These are phyloP conservation scores for Colletotrichum acutatum DNA, from an alignment of 2,329 filamentous ascomycete genomes.

Conservation along the genomic window DNA sequence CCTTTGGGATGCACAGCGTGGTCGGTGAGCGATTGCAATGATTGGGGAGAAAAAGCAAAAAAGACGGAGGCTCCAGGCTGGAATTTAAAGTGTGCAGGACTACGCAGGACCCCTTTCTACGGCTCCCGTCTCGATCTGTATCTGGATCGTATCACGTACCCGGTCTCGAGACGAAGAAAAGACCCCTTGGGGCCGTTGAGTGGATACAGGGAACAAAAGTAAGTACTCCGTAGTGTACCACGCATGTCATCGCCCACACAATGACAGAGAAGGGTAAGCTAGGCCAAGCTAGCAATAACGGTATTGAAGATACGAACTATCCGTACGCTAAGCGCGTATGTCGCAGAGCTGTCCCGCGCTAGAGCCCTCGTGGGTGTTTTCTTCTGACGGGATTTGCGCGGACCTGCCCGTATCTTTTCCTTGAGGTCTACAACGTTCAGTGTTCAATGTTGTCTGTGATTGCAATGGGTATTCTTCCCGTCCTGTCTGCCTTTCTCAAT, in stretches of 20 bases:
- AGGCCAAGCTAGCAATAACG: too few relatives aligned
- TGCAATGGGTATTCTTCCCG: neutral
- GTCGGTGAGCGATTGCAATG: neutral
- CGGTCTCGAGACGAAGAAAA: conserved; percentile 23
- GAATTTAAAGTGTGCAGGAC: conserved; percentile 12
- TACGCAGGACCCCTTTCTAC: conserved; percentile 5
- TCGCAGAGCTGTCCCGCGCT: neutral
- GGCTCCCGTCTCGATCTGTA: conserved; percentile 14
- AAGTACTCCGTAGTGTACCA: neutral
- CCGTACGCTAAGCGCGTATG: conserved; percentile 9
- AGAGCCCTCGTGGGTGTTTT: neutral
- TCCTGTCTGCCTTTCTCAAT: neutral
- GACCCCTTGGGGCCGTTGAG: conserved; percentile 2
- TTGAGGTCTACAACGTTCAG: neutral
- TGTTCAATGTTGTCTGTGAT: neutral
- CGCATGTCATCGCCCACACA: neutral
- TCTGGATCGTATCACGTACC: conserved; percentile 24
- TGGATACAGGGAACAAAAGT: conserved; percentile 3
- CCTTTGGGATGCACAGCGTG: neutral
- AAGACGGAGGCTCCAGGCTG: conserved; percentile 7
- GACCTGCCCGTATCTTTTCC: neutral
- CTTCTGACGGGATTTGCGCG: neutral
- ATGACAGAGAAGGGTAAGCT: too few relatives aligned
- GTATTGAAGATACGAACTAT: neutral
- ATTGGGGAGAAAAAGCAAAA: neutral